These are phyloP conservation scores for Bathelium albidoporum DNA, from an alignment of 495 filamentous ascomycete genomes.

Conservation along the genomic window DNA sequence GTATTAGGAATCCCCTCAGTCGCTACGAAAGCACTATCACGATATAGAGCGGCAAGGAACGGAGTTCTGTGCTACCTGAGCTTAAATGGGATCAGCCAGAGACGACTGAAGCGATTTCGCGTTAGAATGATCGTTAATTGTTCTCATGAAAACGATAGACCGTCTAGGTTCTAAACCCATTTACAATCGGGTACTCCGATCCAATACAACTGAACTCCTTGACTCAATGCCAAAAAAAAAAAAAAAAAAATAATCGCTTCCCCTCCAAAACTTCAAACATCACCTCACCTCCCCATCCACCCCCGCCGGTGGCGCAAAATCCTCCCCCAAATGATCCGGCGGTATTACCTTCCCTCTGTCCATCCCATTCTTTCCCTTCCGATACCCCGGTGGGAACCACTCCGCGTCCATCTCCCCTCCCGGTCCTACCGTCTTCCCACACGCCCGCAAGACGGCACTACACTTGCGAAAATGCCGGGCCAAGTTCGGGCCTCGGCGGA, in stretches of 20 bases:
- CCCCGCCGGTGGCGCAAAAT: not conserved
- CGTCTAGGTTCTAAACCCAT: too few species aligned
- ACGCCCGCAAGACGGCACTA: not conserved
- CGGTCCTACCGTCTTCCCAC: not conserved
- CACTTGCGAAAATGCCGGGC: not conserved
- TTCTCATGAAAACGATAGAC: too few species aligned
- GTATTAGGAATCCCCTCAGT: not conserved
- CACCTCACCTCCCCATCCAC: not conserved
- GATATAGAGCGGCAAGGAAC: too few species aligned
- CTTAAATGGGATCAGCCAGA: too few species aligned
- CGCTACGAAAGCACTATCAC: too few species aligned
- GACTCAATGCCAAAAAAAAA: too few species aligned
- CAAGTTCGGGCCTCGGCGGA: not conserved
- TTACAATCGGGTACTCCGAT: too few species aligned
- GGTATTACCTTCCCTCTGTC: not conserved
- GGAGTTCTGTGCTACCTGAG: too few species aligned
- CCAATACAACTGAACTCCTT: too few species aligned
- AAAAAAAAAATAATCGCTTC: too few species aligned
- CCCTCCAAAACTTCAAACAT: not conserved
- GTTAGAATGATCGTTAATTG: too few species aligned
- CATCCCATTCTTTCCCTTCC: constrained; percentile 4
- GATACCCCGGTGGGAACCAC: not conserved
- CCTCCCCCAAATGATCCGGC: not conserved
- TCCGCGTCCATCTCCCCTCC: not conserved
- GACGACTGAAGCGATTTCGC: too few species aligned